Base-by-base conservation (phyloP, 2,329 filamentous ascomycete genomes). In the Penicillium psychrosexuale region DNA sequence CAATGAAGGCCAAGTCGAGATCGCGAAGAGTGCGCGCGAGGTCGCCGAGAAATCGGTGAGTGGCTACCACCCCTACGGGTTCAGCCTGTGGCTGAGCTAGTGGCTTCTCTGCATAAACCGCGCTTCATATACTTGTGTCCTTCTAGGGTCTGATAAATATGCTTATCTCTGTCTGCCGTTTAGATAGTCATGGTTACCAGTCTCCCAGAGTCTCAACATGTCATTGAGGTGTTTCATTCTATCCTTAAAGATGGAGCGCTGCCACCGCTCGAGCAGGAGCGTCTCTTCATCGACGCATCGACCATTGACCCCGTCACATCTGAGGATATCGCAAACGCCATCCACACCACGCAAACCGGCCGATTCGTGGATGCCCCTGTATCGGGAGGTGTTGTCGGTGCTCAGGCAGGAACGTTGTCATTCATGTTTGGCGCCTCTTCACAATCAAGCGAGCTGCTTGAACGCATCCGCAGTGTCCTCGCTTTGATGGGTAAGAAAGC, bases 381-480 rank as follows among this genome's bases (percentile, higher is more conserved):
- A 88, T 97, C 93, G 0, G 94, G 94, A 45, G 94, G 94, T 47
- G 92, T 97, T 0, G 91, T 97, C 5, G 94, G 93, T 40, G 94
- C 94, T 11, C 81, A 85, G 6, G 91, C 91, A 12, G 94, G 89
- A 33, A 92, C 91, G 0, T 79, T 99, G 55, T 96, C 92, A 0
- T 99, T 99, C 72, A 97, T 99, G 94, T 85, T 97, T 53, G 94
- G 94, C 40, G 82, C 87, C 7, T 79, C 85, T 0, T 67, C 69
- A 6, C 62, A 69, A 28, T 57, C 66, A 3, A 67, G 59, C 1
- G 76, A 81, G 4, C 72, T 89, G 0, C 78, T 94, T 1, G 75
- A 84, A 1, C 82, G 84, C 11, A 80, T 89, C 9, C 87, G 87
- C 54, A 81, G 85, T 0, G 80, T 91, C 1, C 80, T 99, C 5